Percentiles rank a stretch among this genome's conserved stretches.
phyloP scores from a whole-genome alignment of 768 basidiomycete species.

The Russula sp. region DNA sequence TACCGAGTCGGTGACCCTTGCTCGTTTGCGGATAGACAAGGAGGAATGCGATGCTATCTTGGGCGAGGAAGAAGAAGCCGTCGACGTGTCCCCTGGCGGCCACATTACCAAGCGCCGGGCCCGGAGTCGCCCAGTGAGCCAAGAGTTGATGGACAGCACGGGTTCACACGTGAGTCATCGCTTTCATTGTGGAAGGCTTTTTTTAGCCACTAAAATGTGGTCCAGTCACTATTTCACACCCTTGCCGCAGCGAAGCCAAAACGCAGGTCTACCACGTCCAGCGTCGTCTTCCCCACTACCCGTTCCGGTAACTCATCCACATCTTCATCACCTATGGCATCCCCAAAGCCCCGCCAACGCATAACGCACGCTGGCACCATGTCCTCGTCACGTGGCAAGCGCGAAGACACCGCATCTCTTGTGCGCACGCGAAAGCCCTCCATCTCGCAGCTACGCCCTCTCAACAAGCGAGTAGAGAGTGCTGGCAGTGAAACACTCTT shows the following conservation, averaged over 20 bases:
- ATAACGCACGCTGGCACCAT: slow-evolving; percentile 14
- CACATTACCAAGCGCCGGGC: slow-evolving; percentile 71
- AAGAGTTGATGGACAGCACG: slow-evolving; percentile 35
- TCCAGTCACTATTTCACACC: slow-evolving; percentile 10
- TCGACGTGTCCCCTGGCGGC: slow-evolving; percentile 68
- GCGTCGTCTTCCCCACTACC: slow-evolving; percentile 20
- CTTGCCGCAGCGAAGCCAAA: slow-evolving; percentile 10
- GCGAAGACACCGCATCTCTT: slow-evolving; percentile 11
- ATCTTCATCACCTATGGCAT: slow-evolving; percentile 14
- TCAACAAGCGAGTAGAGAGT: slow-evolving; percentile 12
- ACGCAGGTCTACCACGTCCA: slow-evolving; percentile 12
- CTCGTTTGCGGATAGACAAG: slow-evolving; percentile 17
- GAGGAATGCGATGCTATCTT: slow-evolving; percentile 11
- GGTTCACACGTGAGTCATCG: slow-evolving; percentile 24
- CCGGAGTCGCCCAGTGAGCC: slow-evolving; percentile 64
- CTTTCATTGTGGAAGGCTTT: not conserved
- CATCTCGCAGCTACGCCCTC: slow-evolving; percentile 11
- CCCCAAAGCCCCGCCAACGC: slow-evolving; percentile 18
- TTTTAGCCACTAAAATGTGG: not conserved
- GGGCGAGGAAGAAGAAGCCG: slow-evolving; percentile 48
- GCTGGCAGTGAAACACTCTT: slow-evolving; percentile 20
- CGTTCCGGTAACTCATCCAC: slow-evolving; percentile 13
- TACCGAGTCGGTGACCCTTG: slow-evolving; percentile 23
- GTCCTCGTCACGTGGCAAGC: slow-evolving; percentile 13
- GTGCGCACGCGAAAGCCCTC: slow-evolving; percentile 17